Evolutionary conservation across 2,329 filamentous ascomycete species (phyloP).

Genomic region (Nothomitra cinnamomea): DNA sequence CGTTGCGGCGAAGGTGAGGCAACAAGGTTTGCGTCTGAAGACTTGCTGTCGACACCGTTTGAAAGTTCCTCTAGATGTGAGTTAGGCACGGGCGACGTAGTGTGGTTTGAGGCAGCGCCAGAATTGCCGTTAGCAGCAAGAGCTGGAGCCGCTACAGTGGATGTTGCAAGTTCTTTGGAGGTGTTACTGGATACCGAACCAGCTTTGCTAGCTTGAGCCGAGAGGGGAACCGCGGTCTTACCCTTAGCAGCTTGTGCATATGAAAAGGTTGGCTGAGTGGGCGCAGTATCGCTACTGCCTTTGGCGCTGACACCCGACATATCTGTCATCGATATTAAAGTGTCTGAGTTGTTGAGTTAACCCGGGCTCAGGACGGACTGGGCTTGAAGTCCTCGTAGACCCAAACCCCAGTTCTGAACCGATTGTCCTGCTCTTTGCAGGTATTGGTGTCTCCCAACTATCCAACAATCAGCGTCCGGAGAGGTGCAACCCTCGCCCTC

Average conservation of each 20-base stretch:
- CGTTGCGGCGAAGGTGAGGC: constrained; percentile 3
- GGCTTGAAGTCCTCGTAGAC: neutral
- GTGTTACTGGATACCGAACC: constrained; percentile 17
- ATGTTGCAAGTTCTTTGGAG: neutral
- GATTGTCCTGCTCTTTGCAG: neutral
- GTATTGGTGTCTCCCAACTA: neutral
- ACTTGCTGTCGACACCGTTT: constrained; percentile 5
- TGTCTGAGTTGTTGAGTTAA: neutral
- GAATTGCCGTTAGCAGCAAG: constrained; percentile 9
- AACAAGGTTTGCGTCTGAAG: constrained; percentile 8
- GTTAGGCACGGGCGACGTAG: constrained; percentile 12
- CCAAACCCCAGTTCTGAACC: neutral
- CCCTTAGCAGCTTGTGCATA: constrained; percentile 94
- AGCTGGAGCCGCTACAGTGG: constrained; percentile 18
- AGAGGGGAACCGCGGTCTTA: constrained; percentile 33
- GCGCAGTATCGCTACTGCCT: neutral
- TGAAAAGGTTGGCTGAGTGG: constrained; percentile 49
- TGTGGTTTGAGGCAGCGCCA: constrained; percentile 23
- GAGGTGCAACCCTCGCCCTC: constrained; percentile 5
- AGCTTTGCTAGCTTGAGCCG: constrained; percentile 28
- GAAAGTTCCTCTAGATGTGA: neutral
- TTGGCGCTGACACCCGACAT: neutral
- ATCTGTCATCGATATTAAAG: neutral
- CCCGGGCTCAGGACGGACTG: neutral
- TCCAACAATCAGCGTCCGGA: constrained; percentile 5